Base-by-base conservation (phyloP, 176 grass and related monocot genomes). In the Hyparrhenia diplandra region DNA sequence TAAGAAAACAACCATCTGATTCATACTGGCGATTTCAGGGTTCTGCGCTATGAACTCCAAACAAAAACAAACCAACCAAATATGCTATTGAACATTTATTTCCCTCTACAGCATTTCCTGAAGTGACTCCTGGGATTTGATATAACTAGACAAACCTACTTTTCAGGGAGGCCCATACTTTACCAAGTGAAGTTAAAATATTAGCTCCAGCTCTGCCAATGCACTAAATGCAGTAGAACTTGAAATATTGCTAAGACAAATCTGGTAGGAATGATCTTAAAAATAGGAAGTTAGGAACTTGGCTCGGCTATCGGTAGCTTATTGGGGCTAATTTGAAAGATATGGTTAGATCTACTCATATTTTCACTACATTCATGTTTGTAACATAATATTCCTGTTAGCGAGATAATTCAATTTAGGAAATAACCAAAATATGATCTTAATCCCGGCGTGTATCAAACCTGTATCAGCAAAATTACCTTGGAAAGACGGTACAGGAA, bases 401-500 rank as follows among this genome's bases (percentile, higher is more conserved):
- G 20, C 37, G 37, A 72, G 18, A 42, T 82, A 73, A 49, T 42
- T 46, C 27, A 61, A 14, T 71, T 63, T 13, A 64, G 2, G 14
- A 60, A 36, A 45, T 49, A 55, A 71, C 35, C 71, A 43, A 52
- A 76, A 34, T 41, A 35, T 24, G 27, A 36, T 42, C 60, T 79
- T 79, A 29, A 74, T 27, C 21, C 9, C 2, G 37, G 61, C 29
- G 21, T 31, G 59, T 73, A 67, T 62, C 18, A 75, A 20, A 4
- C 80, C 5, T 69, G 66, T 76, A 57, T 41, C 29, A 21, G 59
- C 4, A 88, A 80, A 87, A 88, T 75, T 91, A 98, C 95, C 95
- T 95, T 98, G 52, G 90, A 95, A 84, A 94, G 84, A 52, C 27
- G 88, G 28, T 89, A 98, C 10, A 98, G 69, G 85, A 98, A 94